These are phyloP conservation scores for Wallacemonas sp. DNA, from an alignment of 208 protist species.

Conservation along the genomic window DNA sequence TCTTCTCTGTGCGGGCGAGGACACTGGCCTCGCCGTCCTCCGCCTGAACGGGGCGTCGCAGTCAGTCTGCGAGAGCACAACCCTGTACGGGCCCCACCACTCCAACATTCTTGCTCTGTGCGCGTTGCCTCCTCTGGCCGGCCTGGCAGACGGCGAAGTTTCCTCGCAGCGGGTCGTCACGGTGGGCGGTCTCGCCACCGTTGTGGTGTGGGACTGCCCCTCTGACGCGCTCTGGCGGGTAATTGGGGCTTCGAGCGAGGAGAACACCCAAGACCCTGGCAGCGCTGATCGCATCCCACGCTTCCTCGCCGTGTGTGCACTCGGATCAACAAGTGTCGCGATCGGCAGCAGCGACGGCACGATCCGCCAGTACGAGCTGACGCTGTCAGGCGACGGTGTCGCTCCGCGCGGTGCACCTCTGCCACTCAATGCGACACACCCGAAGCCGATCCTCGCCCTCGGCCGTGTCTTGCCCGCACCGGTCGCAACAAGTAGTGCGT, in stretches of 20 bases:
- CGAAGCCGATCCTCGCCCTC: slow-evolving; percentile 57
- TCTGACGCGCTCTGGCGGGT: not conserved
- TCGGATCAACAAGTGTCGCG: slow-evolving; percentile 16
- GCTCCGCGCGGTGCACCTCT: not conserved
- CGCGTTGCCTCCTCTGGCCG: too few relatives aligned
- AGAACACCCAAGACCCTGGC: not conserved
- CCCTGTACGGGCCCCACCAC: slow-evolving; percentile 58
- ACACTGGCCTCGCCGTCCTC: slow-evolving; percentile 49
- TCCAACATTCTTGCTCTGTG: slow-evolving; percentile 73
- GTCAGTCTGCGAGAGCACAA: not conserved
- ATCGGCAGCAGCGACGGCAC: slow-evolving; percentile 71
- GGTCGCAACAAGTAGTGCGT: not conserved
- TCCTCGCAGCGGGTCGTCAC: slow-evolving; percentile 61
- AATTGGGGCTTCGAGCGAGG: not conserved
- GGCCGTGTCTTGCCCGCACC: not conserved
- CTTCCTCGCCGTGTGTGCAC: slow-evolving; percentile 48
- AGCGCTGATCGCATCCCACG: slow-evolving; percentile 38
- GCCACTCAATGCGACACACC: not conserved
- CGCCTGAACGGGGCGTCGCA: not conserved
- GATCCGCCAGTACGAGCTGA: slow-evolving; percentile 9
- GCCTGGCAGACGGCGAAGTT: too few relatives aligned
- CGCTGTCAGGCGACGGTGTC: not conserved
- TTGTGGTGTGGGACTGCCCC: slow-evolving; percentile 44
- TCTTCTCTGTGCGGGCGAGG: slow-evolving; percentile 64
- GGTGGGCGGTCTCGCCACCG: slow-evolving; percentile 47